Base-by-base conservation (phyloP, 2,329 filamentous ascomycete species). In the Hypoxylon sp. region DNA sequence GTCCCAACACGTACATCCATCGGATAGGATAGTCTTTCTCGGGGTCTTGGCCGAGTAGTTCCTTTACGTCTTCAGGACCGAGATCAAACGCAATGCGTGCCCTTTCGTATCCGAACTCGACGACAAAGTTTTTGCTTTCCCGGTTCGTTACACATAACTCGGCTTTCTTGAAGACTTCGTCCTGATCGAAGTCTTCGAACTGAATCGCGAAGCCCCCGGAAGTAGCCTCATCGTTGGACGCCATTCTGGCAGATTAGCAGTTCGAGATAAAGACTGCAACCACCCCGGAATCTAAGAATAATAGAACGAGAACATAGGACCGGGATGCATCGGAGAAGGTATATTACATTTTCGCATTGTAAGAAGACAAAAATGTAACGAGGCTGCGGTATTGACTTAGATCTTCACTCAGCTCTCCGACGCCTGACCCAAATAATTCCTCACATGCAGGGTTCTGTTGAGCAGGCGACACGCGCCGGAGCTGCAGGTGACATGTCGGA, bases 1-100 rank as follows among this genome's bases (percentile, higher is more conserved):
- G 44, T 32, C 37, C 27, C 7, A 21, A 19, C 65, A 74, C 87
- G 77, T 80, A 89, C 88, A 93, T 92, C 92, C 92, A 94, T 77
- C 91, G 84, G 3, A 91, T 89, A 2, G 79, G 79, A 42, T 74
- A 74, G 1, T 76, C 66, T 83, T 60, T 53, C 81, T 82, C 59
- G 39, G 74, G 47, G 55, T 75, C 67, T 10, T 68, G 67, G 10
- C 74, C 66, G 32, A 84, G 75, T 1, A 88, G 76, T 17, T 68
- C 67, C 13, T 76, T 62, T 31, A 89, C 76, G 2, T 85, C 80
- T 1, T 78, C 69, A 1, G 77, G 73, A 2, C 78, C 74, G 7
- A 92, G 78, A 71, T 91, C 80, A 56, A 87, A 85, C 2, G 86
- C 87, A 65, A 88, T 86, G 61, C 80, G 84, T 39, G 88, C 87